phyloP scores from a whole-genome alignment of 139 green algal species.

The Chara braunii region DNA sequence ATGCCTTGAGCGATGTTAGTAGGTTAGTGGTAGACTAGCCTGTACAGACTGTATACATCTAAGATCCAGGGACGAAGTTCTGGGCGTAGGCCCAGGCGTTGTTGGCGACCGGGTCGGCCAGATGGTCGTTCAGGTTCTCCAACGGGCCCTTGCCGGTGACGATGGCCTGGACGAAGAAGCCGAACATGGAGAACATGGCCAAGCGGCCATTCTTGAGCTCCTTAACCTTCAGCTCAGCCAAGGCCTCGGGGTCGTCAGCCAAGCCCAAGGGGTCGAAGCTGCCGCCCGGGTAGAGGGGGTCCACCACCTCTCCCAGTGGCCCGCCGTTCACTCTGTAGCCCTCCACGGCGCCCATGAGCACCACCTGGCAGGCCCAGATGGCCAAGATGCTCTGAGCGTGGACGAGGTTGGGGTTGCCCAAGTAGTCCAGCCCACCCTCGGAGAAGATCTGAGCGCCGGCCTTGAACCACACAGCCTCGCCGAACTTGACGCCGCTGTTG shows the following conservation, averaged over 20 bases:
- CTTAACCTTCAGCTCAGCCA: slow-evolving; percentile 78
- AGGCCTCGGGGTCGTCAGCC: slow-evolving; percentile 80
- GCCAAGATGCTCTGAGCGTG: slow-evolving; percentile 39
- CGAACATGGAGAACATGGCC: slow-evolving; percentile 50
- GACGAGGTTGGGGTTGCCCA: slow-evolving; percentile 60
- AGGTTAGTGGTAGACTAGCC: too few relatives aligned
- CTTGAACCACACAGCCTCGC: slow-evolving; percentile 78
- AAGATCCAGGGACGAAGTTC: slow-evolving; percentile 10
- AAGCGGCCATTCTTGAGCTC: slow-evolving; percentile 89
- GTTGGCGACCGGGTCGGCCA: slow-evolving; percentile 68
- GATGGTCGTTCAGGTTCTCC: slow-evolving; percentile 79
- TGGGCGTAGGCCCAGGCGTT: slow-evolving; percentile 56
- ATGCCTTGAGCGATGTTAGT: too few relatives aligned
- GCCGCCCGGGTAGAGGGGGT: slow-evolving; percentile 58
- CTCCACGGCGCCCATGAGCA: slow-evolving; percentile 55
- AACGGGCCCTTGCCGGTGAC: slow-evolving; percentile 76
- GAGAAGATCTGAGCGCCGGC: slow-evolving; percentile 86
- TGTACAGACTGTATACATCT: too few relatives aligned
- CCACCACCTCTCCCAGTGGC: slow-evolving; percentile 45
- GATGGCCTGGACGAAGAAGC: slow-evolving; percentile 58
- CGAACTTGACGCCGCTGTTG: slow-evolving; percentile 35
- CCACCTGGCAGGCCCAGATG: slow-evolving; percentile 54
- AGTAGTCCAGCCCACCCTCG: slow-evolving; percentile 70
- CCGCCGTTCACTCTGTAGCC: slow-evolving; percentile 42
- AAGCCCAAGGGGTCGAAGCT: slow-evolving; percentile 65